These are phyloP conservation scores for Candida wancherniae DNA, from an alignment of 805 yeast genomes.

Conservation along the genomic window DNA sequence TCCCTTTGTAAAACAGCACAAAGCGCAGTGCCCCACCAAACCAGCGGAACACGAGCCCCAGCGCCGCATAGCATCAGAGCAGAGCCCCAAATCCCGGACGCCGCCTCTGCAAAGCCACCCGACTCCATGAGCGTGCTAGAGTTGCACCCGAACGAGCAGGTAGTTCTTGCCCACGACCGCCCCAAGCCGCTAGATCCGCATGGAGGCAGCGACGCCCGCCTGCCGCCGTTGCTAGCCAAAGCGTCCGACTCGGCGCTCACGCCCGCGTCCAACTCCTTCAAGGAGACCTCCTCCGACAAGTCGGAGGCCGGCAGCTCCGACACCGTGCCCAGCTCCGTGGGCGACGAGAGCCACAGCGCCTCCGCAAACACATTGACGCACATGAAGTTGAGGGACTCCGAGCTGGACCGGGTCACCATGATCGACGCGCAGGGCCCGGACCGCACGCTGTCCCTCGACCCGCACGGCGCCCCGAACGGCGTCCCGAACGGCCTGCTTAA, in stretches of 20 bases:
- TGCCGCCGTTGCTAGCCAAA: slow-evolving; percentile 6
- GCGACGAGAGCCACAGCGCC: slow-evolving; percentile 12
- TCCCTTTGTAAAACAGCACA: too few species aligned
- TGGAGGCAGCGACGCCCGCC: too few species aligned
- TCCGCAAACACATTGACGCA: slow-evolving; percentile 6
- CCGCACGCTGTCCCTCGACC: too few species aligned
- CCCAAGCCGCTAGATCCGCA: too few species aligned
- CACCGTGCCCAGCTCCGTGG: slow-evolving; percentile 16
- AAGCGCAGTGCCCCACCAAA: too few species aligned
- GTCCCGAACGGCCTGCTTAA: not conserved
- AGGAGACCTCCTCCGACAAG: slow-evolving; percentile 12
- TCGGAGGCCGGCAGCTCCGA: slow-evolving; percentile 17
- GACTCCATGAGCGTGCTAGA: slow-evolving; percentile 6
- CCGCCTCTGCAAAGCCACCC: too few species aligned
- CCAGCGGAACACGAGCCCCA: too few species aligned
- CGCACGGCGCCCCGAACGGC: not conserved
- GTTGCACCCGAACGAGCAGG: slow-evolving; percentile 5
- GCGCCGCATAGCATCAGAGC: too few species aligned
- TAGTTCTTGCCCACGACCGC: slow-evolving; percentile 5
- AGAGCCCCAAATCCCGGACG: too few species aligned
- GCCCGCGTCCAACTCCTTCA: slow-evolving; percentile 13
- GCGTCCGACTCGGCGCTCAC: slow-evolving; percentile 11
- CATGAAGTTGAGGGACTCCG: slow-evolving; percentile 8
- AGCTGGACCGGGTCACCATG: slow-evolving; percentile 13
- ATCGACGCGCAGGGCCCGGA: too few species aligned